phyloP scores from a whole-genome alignment of 1,139 yeast species.

The Petasospora rhodanensis region DNA sequence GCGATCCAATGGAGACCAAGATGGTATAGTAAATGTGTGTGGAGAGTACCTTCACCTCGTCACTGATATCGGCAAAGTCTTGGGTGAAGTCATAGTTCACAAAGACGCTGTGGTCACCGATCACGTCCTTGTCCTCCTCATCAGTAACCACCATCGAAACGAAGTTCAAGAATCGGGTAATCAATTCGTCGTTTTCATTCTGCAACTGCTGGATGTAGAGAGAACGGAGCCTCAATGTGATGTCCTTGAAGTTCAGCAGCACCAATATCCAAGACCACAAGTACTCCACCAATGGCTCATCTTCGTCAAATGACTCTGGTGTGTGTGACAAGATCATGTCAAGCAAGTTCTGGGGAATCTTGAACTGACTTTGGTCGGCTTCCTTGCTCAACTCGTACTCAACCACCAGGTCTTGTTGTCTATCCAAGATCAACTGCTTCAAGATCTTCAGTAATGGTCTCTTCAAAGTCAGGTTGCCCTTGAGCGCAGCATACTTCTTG shows the following conservation, averaged over 20 bases:
- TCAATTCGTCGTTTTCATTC: slow-evolving; percentile 34
- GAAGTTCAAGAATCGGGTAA: slow-evolving; percentile 45
- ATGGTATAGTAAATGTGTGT: slow-evolving; percentile 54
- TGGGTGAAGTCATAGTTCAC: slow-evolving; percentile 24
- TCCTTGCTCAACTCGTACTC: slow-evolving; percentile 51
- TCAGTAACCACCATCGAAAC: slow-evolving; percentile 47
- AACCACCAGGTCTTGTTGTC: slow-evolving; percentile 55
- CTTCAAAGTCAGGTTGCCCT: slow-evolving; percentile 29
- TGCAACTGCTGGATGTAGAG: slow-evolving; percentile 56
- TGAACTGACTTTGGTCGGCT: slow-evolving; percentile 24
- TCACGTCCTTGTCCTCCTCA: slow-evolving; percentile 31
- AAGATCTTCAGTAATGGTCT: slow-evolving; percentile 36
- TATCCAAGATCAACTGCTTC: slow-evolving; percentile 30
- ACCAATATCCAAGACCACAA: slow-evolving; percentile 71
- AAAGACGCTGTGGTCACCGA: slow-evolving; percentile 28
- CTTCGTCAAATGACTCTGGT: slow-evolving; percentile 31
- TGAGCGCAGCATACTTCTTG: slow-evolving; percentile 14
- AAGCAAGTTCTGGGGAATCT: slow-evolving; percentile 36
- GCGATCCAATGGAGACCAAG: slow-evolving; percentile 60
- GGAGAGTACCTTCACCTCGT: slow-evolving; percentile 39
- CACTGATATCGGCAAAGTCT: slow-evolving; percentile 23
- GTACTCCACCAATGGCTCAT: slow-evolving; percentile 38
- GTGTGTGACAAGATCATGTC: slow-evolving; percentile 27
- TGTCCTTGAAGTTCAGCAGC: slow-evolving; percentile 58
- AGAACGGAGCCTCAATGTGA: slow-evolving; percentile 60